Evolutionary conservation across 192 early-diverging fungal genomes (phyloP), one percentile per base, ranked within the genome.

Genomic region (Gigaspora rosea): DNA sequence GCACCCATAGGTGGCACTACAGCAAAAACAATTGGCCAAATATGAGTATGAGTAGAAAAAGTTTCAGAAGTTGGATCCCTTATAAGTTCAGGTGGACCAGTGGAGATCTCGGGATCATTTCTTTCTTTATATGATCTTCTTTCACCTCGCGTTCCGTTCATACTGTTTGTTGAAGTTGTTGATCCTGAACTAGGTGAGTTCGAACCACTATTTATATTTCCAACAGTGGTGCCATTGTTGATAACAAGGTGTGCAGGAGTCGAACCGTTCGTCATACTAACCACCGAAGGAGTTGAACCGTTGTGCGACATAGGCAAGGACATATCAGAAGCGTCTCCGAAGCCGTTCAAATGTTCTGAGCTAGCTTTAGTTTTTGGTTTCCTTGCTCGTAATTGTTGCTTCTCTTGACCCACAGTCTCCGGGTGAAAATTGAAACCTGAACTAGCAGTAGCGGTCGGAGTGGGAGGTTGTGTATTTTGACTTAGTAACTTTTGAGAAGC

Each of bases 11-110:
- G 82, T 4, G 88, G 88, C 13, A 87, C 63, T 18, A 90, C 79
- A 27, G 88, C 88, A 58, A 90, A 82, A 20, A 86, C 46, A 50
- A 90, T 90, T 2, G 88, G 88, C 88, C 88, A 90, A 61, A 81
- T 85, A 75, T 85, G 83, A n/a, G 82, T 78, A 27, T 80, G 79
- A 47, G 63, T 78, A 6, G 83, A 85, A 77, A 79, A 85, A 35
- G 80, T 78, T 4, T 78, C 49, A 0, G 51, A 33, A 35, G 69
- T 71, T 13, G 73, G 66, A 69, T 85, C 83, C 36, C 62, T 56
- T 20, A 76, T 35, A 22, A 56, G 8, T 76, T 76, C 64, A 3
- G 75, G 75, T 27, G 81, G 81, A 58, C 80, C 67, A 0, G 63
- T 61, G 10, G 83, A 61, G 13, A 79, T 71, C 1, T 75, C 49